A percentile compares a stretch with the other conserved stretches of the same genome.
These are phyloP conservation scores for Cystobasidium tubakii DNA, from an alignment of 768 basidiomycete species.

Conservation along the genomic window DNA sequence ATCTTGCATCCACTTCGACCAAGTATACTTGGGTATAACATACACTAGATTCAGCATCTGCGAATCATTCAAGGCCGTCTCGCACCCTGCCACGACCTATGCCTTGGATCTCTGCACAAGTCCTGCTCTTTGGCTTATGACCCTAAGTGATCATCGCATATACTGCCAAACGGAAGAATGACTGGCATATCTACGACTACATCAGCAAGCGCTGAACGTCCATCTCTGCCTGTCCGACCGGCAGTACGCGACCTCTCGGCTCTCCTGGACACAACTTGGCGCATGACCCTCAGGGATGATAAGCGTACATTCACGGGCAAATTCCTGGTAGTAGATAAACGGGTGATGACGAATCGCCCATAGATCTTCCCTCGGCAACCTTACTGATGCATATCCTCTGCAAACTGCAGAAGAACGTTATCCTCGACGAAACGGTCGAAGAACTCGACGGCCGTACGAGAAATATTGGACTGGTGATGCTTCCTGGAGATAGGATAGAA, in stretches of 20 bases:
- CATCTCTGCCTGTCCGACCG: background rate
- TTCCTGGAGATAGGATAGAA: constrained; percentile 12
- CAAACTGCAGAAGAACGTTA: constrained; percentile 12
- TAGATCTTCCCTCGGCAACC: too few species aligned
- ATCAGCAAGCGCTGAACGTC: background rate
- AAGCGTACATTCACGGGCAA: constrained; percentile 19
- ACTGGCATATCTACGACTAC: background rate
- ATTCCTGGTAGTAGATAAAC: constrained; percentile 26
- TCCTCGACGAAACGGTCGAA: constrained; percentile 23
- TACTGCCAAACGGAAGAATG: too few species aligned
- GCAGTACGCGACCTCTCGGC: background rate
- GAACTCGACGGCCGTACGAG: background rate
- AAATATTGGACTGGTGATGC: constrained; percentile 26
- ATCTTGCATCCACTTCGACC: too few species aligned
- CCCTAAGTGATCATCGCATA: too few species aligned
- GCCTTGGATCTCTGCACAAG: too few species aligned
- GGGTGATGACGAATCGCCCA: too few species aligned
- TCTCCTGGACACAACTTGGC: constrained; percentile 33
- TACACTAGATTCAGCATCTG: too few species aligned
- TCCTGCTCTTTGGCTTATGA: too few species aligned
- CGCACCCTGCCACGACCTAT: too few species aligned
- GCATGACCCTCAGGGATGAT: constrained; percentile 1
- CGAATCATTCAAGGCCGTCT: too few species aligned
- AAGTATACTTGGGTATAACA: too few species aligned
- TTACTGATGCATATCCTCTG: background rate